Conservation (phyloP, 2,329 filamentous ascomycete genomes). For the Endoconidiophora polonica region DNA sequence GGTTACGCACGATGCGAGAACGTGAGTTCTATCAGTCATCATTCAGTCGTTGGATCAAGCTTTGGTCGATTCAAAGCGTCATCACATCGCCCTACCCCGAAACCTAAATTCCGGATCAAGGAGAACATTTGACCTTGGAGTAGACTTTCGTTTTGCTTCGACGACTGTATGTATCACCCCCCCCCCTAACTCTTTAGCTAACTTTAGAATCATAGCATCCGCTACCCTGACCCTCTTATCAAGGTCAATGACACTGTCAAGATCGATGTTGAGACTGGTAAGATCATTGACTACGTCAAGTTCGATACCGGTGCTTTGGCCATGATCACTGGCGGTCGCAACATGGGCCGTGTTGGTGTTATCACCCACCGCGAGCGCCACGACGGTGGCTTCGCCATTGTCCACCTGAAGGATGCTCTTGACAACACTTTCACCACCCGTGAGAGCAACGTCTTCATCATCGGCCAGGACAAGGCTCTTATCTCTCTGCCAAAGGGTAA, state of each 20-base stretch:
- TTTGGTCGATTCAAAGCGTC: slow-evolving; percentile 53
- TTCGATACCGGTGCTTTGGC: slow-evolving; percentile 97
- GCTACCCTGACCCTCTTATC: slow-evolving; percentile 95
- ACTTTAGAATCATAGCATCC: slow-evolving; percentile 53
- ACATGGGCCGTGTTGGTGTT: slow-evolving; percentile 99
- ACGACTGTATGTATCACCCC: slow-evolving; percentile 36
- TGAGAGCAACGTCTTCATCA: slow-evolving; percentile 99
- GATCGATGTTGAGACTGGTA: slow-evolving; percentile 92
- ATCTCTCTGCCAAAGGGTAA: slow-evolving; percentile 99
- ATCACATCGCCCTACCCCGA: slow-evolving; percentile 7
- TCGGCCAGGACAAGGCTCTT: slow-evolving; percentile 97
- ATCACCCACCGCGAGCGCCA: slow-evolving; percentile 99
- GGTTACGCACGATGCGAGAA: slow-evolving; percentile 99
- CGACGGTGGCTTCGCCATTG: slow-evolving; percentile 99
- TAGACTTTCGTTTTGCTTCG: slow-evolving; percentile 23
- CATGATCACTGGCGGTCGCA: slow-evolving; percentile 98
- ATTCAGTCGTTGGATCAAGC: slow-evolving; percentile 99
- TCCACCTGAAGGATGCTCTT: slow-evolving; percentile 99
- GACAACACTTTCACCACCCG: slow-evolving; percentile 99
- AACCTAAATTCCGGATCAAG: background rate
- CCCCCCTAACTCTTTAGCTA: slow-evolving; percentile 22
- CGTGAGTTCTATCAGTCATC: slow-evolving; percentile 96
- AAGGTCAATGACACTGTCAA: slow-evolving; percentile 99
- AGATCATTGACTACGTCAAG: slow-evolving; percentile 95
- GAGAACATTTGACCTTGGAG: slow-evolving; percentile 14